These are phyloP conservation scores for Bolboschoenus planiculmis DNA, from an alignment of 176 grass and related monocot genomes.

Conservation along the genomic window DNA sequence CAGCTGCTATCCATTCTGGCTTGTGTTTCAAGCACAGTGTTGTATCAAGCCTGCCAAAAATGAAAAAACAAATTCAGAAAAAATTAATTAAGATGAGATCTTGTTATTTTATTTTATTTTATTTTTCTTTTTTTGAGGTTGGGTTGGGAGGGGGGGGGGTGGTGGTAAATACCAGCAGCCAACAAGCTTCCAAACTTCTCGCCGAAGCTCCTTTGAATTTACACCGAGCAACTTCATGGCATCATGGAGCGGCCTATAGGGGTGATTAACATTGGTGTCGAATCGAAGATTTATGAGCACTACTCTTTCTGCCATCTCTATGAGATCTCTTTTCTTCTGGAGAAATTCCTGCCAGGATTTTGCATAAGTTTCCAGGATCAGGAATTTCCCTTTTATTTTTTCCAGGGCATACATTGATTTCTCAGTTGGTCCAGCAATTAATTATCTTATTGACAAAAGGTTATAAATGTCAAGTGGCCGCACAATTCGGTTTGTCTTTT, in stretches of 20 bases:
- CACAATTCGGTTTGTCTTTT: background rate
- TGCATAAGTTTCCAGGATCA: background rate
- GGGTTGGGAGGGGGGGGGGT: background rate
- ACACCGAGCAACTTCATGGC: conserved; percentile 60
- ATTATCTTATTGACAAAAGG: background rate
- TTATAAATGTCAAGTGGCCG: conserved; percentile 16
- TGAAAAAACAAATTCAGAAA: conserved; percentile 26
- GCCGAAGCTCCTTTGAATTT: conserved; percentile 44
- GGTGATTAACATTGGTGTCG: conserved; percentile 70
- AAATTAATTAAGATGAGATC: background rate
- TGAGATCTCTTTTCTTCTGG: conserved; percentile 54
- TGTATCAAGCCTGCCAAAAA: conserved; percentile 50
- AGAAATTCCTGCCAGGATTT: conserved; percentile 42
- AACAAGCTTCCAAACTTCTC: conserved; percentile 87
- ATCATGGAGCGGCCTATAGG: conserved; percentile 64
- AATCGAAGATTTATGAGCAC: conserved; percentile 67
- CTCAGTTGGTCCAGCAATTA: background rate
- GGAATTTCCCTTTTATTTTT: background rate
- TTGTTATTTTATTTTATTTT: background rate
- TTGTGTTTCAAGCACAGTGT: conserved; percentile 66
- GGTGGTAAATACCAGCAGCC: conserved; percentile 51
- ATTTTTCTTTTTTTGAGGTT: background rate
- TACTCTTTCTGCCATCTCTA: conserved; percentile 56
- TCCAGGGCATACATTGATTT: background rate
- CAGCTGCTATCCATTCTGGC: conserved; percentile 69